A percentile compares a stretch with the other conserved stretches of the same genome.
Evolutionary conservation across 345 rosid species (phyloP).

Genomic region (Euclidium syriacum): DNA sequence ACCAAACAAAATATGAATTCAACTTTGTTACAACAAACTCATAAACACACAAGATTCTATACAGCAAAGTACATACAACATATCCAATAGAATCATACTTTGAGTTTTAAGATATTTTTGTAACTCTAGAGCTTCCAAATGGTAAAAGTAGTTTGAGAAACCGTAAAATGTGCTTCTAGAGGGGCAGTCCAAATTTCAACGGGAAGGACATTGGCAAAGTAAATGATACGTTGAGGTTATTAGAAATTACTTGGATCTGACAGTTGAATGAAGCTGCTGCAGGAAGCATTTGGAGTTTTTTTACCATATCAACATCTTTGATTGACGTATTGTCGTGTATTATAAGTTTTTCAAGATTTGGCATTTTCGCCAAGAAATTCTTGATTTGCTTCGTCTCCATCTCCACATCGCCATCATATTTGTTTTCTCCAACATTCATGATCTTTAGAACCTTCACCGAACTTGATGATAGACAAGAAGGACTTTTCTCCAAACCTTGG

Average conservation of each 20-base stretch:
- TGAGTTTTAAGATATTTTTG: too few relatives aligned
- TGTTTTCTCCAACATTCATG: constrained; percentile 22
- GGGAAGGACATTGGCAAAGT: not conserved
- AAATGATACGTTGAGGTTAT: not conserved
- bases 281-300: not conserved
- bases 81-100: not conserved
- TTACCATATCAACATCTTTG: not conserved
- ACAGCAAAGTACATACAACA: not conserved
- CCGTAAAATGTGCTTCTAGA: not conserved
- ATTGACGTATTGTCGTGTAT: constrained; percentile 7
- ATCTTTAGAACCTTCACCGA: constrained; percentile 20
- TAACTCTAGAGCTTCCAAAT: too few relatives aligned
- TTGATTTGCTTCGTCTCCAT: constrained; percentile 7
- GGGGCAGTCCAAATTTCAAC: not conserved
- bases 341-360: constrained; percentile 11
- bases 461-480: constrained; percentile 12
- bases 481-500: not conserved
- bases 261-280: constrained; percentile 14
- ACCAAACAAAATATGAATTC: not conserved
- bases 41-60: not conserved
- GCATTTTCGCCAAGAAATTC: constrained; percentile 2
- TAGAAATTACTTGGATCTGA: constrained; percentile 19
- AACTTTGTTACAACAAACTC: not conserved
- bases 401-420: too few relatives aligned
- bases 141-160: too few relatives aligned